These are phyloP conservation scores for Diaporthe sp. DNA, from an alignment of 2,329 filamentous ascomycete species.

Conservation along the genomic window DNA sequence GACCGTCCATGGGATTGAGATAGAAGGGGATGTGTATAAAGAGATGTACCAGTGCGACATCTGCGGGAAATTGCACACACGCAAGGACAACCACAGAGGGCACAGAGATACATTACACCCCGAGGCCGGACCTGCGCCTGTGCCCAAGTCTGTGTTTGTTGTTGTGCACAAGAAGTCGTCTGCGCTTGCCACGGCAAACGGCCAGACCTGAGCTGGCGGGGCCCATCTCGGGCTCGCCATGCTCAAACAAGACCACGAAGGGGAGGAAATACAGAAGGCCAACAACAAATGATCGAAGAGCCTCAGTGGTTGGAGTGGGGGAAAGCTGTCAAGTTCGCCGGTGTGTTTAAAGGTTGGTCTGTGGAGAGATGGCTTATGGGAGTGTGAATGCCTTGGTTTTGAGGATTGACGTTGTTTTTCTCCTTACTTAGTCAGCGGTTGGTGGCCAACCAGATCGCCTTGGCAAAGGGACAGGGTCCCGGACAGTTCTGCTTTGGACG, in stretches of 20 bases:
- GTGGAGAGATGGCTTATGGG: too few relatives aligned
- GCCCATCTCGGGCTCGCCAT: neutral
- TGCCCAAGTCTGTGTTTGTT: too few relatives aligned
- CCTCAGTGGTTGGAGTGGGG: neutral
- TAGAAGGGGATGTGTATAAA: neutral
- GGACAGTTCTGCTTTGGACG: too few relatives aligned
- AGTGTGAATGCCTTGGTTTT: too few relatives aligned
- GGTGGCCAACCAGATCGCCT: neutral
- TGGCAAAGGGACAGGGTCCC: too few relatives aligned
- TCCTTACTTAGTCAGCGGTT: neutral
- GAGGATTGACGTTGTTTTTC: neutral
- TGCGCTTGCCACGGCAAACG: too few relatives aligned
- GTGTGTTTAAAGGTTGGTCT: neutral
- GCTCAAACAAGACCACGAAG: neutral
- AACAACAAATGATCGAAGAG: neutral
- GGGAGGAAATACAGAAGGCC: neutral
- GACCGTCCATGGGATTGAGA: neutral
- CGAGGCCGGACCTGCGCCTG: neutral
- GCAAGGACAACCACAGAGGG: neutral
- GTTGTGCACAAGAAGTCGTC: neutral
- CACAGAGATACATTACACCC: neutral
- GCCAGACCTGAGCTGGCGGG: neutral
- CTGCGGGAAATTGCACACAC: neutral
- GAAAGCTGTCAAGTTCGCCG: neutral
- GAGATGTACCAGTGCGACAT: neutral